phyloP scores from a whole-genome alignment of 2,329 filamentous ascomycete species.

The Aspergillus neotritici region DNA sequence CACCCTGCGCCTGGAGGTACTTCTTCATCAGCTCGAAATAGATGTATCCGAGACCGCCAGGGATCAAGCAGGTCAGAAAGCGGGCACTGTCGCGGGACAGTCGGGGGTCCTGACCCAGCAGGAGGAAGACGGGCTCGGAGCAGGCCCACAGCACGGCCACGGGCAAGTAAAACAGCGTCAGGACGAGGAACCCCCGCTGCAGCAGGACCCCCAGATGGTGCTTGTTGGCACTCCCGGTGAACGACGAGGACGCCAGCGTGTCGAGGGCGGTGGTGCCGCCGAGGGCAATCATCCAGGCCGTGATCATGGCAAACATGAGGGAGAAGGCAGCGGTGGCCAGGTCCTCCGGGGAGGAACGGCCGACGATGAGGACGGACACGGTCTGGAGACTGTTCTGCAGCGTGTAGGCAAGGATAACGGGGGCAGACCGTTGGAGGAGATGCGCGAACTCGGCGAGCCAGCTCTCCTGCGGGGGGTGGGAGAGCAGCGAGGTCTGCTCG shows the following conservation, averaged over 20 bases:
- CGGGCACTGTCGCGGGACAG: conserved; percentile 67
- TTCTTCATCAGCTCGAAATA: conserved; percentile 76
- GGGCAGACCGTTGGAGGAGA: conserved; percentile 63
- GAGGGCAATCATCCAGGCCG: conserved; percentile 78
- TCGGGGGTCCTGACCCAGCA: conserved; percentile 70
- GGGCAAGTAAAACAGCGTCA: conserved; percentile 66
- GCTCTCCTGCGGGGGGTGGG: conserved; percentile 11
- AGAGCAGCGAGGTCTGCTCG: conserved; percentile 27
- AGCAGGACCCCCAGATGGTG: conserved; percentile 72
- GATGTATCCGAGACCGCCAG: conserved; percentile 77
- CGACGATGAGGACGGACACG: conserved; percentile 72
- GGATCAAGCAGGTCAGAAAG: conserved; percentile 69
- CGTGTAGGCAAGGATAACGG: conserved; percentile 77
- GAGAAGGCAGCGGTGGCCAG: conserved; percentile 78
- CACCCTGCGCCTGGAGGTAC: conserved; percentile 54
- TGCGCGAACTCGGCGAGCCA: conserved; percentile 57
- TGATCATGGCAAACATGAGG: conserved; percentile 91
- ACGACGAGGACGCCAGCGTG: conserved; percentile 75
- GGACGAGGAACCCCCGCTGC: conserved; percentile 68
- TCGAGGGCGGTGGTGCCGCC: conserved; percentile 83
- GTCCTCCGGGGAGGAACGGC: conserved; percentile 70
- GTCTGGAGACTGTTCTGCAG: conserved; percentile 84
- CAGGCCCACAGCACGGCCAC: conserved; percentile 69
- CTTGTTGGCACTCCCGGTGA: conserved; percentile 73
- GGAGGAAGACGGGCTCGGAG: conserved; percentile 67